Evolutionary conservation across 768 basidiomycete genomes (phyloP), one percentile per base, ranked within the genome.

Genomic region (Rubroboletus pulcherrimus): DNA sequence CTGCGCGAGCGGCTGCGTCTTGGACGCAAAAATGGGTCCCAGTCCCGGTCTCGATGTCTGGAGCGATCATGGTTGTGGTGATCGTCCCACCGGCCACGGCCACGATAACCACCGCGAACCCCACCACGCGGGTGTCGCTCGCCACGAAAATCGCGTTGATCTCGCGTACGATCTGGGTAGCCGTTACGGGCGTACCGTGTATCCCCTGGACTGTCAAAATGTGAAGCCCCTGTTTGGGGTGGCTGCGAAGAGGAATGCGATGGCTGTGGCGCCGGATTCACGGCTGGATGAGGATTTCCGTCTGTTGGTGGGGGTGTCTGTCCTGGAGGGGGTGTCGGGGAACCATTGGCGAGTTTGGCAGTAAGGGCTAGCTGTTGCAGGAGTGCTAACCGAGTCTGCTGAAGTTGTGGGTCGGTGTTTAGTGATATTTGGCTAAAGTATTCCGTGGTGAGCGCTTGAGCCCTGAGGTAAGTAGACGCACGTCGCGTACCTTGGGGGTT

Each of bases 331-430:
- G 63, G 60, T 2, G 64, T 60, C 26, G 53, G 49, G 7, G 61
- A 73, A 53, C 57, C 72, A 54, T 69, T 76, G 62, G 63, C 70
- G 39, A 69, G 68, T 57, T 73, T 77, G 40, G 85, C 81, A 63
- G 81, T 80, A 64, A 84, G 82, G 51, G 88, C 79, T 68, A 92
- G 78, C 67, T 90, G 89, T 66, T 91, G 89, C 64, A 93, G 75
- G 61, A 89, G 75, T 46, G 86, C 84, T 53, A 92, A 74, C 67
- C 87, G 87, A 57, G 77, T 73, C 49, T 80, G 71, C 58, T 82
- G 81, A 63, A 82, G 63, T 49, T 72, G 72, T 46, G 71, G 73
- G 53, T 74, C 65, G 7, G 71, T 81, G 65, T 83, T 87, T 84
- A 82, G 65, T 57, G 68, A 66, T 82, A 74, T 82, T 86, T 87